These are phyloP conservation scores for Sordaria brevicollis DNA, from an alignment of 495 filamentous ascomycete genomes.

Conservation along the genomic window DNA sequence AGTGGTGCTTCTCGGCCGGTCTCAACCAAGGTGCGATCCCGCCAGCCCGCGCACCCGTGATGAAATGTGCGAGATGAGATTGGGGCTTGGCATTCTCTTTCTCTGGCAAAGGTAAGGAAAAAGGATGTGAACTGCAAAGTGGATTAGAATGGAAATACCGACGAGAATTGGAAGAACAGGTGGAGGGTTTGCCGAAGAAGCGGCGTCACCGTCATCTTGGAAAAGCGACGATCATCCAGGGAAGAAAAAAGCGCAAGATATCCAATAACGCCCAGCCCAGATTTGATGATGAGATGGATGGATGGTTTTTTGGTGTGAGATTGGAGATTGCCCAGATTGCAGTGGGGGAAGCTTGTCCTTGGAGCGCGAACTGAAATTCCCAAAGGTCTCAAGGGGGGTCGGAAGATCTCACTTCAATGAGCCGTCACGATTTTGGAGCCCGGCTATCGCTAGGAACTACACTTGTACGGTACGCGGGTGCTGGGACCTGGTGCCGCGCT, in stretches of 20 bases:
- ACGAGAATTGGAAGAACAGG: not conserved
- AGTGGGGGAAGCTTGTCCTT: not conserved
- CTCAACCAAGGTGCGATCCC: not conserved
- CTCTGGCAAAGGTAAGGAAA: not conserved
- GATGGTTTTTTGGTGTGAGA: not conserved
- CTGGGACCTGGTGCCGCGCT: not conserved
- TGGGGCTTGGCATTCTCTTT: not conserved
- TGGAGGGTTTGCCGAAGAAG: not conserved
- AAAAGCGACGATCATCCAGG: not conserved
- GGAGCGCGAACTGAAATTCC: not conserved
- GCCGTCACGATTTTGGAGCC: not conserved
- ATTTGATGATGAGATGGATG: not conserved
- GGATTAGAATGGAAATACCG: not conserved
- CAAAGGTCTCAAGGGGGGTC: not conserved
- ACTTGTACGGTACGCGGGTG: not conserved
- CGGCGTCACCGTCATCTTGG: not conserved
- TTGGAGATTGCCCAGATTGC: not conserved
- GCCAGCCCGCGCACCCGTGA: not conserved
- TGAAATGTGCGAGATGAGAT: not conserved
- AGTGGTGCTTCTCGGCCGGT: not conserved
- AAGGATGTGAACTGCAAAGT: not conserved
- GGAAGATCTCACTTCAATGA: not conserved
- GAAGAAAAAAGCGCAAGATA: not conserved
- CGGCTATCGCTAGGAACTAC: not conserved
- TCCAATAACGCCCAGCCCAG: not conserved